Base-by-base conservation (phyloP, 2,329 filamentous ascomycete genomes). In the Colletotrichum orchidophilum region DNA sequence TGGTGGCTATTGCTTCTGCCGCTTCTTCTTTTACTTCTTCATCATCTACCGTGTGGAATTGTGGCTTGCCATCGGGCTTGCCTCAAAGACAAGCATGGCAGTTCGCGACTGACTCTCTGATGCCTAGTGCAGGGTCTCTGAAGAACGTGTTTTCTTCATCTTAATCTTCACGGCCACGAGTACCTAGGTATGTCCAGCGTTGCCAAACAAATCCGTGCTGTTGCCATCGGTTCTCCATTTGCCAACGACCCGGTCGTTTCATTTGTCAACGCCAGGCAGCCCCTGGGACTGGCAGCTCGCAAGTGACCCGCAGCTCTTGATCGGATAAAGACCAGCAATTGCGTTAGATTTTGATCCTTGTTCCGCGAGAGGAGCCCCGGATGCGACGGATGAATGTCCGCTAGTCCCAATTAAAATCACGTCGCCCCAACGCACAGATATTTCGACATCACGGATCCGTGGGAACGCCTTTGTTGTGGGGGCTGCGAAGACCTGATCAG, bases 251-350 rank as follows among this genome's bases (percentile, higher is more conserved):
- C 18, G 11, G 52, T 11, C 31, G 61, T 49, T 65, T 59, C 66
- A 69, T 69, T 65, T 60, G 35, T 35, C 57, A 46, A 29, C 35
- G 26, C 33, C 24, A 42, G 29, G 53, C 18, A 24, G n/a, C n/a
- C 61, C 46, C 61, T 54, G 59, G 54, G 26, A 52, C 54, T 60
- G n/a, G 54, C 66, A 58, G 42, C 15, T 27, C 39, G 13, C 24
- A 11, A 35, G 13, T 27, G 35, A 57, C 58, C 42, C 58, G 42
- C 27, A 31, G 27, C 27, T 29, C 27, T 49, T 27, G 13, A 62
- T 63, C 68, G 58, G 64, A 54, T 65, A 71, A 68, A n/a, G 24
- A 18, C 58, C 27, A 59, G 12, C 13, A 18, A 63, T 68, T 63
- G 33, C 42, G 64, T 69, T 64, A 68, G 64, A 54, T 35, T 5